Evolutionary conservation across 179 eudicot species (phyloP).

Genomic region (Actinidia chinensis): DNA sequence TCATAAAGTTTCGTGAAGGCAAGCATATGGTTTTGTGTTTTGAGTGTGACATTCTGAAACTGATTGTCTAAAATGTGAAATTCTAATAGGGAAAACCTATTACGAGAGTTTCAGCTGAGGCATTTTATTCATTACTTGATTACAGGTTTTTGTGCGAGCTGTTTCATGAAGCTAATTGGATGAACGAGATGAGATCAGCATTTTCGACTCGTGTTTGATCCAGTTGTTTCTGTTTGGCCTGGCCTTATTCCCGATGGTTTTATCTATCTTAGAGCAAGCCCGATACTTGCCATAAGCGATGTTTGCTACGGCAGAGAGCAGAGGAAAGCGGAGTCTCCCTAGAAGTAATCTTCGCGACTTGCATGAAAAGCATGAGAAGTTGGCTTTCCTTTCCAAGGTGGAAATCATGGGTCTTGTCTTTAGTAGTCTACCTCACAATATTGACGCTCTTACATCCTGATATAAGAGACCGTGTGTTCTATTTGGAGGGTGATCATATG

Average conservation of each 20-base stretch:
- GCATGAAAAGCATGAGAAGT: slow-evolving; percentile 94
- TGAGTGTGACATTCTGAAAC: too few relatives aligned
- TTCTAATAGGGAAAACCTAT: not conserved
- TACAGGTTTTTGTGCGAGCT: slow-evolving; percentile 92
- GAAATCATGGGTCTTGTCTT: slow-evolving; percentile 72
- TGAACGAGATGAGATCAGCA: slow-evolving; percentile 97
- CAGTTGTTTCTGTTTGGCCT: slow-evolving; percentile 86
- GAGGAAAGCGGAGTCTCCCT: slow-evolving; percentile 92
- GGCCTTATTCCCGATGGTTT: slow-evolving; percentile 93
- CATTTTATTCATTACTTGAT: slow-evolving; percentile 21
- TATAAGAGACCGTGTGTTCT: slow-evolving; percentile 51
- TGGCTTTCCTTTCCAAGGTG: slow-evolving; percentile 82
- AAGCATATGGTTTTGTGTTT: too few relatives aligned
- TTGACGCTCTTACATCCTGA: slow-evolving; percentile 62
- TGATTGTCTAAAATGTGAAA: slow-evolving; percentile 5
- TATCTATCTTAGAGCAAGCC: slow-evolving; percentile 93
- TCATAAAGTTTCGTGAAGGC: not conserved
- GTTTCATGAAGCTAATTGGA: slow-evolving; percentile 99
- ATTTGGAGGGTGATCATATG: slow-evolving; percentile 67
- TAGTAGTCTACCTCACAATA: slow-evolving; percentile 44
- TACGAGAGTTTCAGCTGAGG: slow-evolving; percentile 11
- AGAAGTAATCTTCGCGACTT: slow-evolving; percentile 75
- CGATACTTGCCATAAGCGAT: slow-evolving; percentile 95
- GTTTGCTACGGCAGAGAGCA: slow-evolving; percentile 74
- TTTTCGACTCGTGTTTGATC: slow-evolving; percentile 95